These are phyloP conservation scores for Inosperma sp. DNA, from an alignment of 768 basidiomycete species.

Conservation along the genomic window DNA sequence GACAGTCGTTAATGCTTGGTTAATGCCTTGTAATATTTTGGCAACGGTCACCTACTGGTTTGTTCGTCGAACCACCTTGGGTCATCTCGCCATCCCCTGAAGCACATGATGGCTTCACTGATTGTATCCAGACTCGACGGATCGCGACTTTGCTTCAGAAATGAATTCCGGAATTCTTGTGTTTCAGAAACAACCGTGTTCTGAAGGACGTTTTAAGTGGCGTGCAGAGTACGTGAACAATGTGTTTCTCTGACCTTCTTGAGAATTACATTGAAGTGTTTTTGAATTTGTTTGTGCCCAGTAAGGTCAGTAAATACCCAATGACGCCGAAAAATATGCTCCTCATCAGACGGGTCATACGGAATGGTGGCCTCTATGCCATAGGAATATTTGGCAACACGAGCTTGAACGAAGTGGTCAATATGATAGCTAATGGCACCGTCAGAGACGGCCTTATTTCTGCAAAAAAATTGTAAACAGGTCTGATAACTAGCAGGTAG, in stretches of 20 bases:
- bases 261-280: constrained; percentile 35
- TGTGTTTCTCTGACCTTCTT: constrained; percentile 32
- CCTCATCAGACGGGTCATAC: constrained; percentile 31
- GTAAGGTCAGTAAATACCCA: constrained; percentile 26
- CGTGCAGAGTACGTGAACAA: too few species aligned
- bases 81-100: constrained; percentile 16
- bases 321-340: constrained; percentile 34
- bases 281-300: constrained; percentile 30
- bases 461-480: too few species aligned
- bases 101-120: constrained; percentile 19
- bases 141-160: constrained; percentile 16
- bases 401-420: constrained; percentile 38
- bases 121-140: constrained; percentile 10
- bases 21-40: background rate
- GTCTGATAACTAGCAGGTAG: background rate
- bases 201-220: constrained; percentile 20
- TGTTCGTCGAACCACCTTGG: constrained; percentile 20
- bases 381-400: constrained; percentile 41
- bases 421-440: constrained; percentile 34
- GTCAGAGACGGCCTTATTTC: constrained; percentile 43
- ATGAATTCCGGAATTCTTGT: constrained; percentile 37
- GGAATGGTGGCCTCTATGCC: constrained; percentile 28
- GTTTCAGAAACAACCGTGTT: constrained; percentile 37
- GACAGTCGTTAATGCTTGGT: background rate
- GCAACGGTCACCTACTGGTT: background rate